Evolutionary conservation across 805 yeast genomes (phyloP).

Genomic region (Maudiozyma bulderi): DNA sequence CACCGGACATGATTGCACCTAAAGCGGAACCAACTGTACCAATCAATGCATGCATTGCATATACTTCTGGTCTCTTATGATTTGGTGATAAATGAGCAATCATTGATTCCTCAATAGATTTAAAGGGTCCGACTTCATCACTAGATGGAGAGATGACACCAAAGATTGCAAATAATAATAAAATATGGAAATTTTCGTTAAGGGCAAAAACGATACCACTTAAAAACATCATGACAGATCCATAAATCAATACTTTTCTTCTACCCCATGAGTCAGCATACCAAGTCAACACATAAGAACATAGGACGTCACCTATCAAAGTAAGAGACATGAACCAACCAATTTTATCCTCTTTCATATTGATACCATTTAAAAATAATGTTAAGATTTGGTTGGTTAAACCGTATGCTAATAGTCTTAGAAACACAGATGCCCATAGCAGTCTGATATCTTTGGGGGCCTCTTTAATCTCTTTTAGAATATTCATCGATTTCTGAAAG

Average conservation of each 20-base stretch:
- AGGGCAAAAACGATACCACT: conserved; percentile 61
- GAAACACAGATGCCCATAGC: conserved; percentile 58
- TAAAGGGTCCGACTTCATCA: conserved; percentile 85
- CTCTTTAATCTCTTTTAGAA: conserved; percentile 23
- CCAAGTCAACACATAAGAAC: conserved; percentile 68
- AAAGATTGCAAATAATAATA: conserved; percentile 61
- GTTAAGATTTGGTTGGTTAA: conserved; percentile 71
- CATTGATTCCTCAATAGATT: conserved; percentile 74
- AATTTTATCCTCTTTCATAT: conserved; percentile 46
- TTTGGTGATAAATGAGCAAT: conserved; percentile 69
- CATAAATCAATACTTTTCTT: conserved; percentile 49
- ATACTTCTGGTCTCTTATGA: conserved; percentile 56
- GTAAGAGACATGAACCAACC: conserved; percentile 81
- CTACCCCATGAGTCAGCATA: conserved; percentile 66
- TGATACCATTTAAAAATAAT: conserved; percentile 48
- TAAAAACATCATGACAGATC: conserved; percentile 55
- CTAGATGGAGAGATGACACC: conserved; percentile 89
- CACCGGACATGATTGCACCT: conserved; percentile 61
- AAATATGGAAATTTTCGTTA: conserved; percentile 41
- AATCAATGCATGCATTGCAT: conserved; percentile 62
- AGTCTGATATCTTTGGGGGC: conserved; percentile 47
- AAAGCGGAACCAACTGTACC: conserved; percentile 65
- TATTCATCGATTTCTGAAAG: conserved; percentile 6
- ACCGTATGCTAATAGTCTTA: conserved; percentile 68
- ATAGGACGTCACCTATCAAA: conserved; percentile 63